These are phyloP conservation scores for Hypoxylon sp. DNA, from an alignment of 2,329 filamentous ascomycete species.

Conservation along the genomic window DNA sequence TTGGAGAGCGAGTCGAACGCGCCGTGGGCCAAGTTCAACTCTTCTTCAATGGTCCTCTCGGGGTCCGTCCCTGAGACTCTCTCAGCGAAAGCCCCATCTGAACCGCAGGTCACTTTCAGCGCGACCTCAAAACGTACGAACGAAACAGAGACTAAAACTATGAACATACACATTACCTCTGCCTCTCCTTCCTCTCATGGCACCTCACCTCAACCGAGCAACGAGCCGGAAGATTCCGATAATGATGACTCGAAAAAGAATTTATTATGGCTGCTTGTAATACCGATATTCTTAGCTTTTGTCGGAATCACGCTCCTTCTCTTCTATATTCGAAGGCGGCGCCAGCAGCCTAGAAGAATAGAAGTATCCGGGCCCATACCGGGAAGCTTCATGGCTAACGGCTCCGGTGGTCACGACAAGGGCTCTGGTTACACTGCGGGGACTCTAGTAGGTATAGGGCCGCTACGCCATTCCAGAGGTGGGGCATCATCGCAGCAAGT, in stretches of 20 bases:
- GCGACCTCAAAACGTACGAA: conserved; percentile 45
- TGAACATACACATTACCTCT: conserved; percentile 43
- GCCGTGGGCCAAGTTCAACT: conserved; percentile 53
- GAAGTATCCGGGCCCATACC: conserved; percentile 51
- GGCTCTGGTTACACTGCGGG: conserved; percentile 37
- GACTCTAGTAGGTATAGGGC: conserved; percentile 44
- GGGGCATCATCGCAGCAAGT: conserved; percentile 15
- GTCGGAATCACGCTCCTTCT: conserved; percentile 43
- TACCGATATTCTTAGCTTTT: conserved; percentile 45
- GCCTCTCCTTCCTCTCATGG: conserved; percentile 28
- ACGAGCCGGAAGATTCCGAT: conserved; percentile 27
- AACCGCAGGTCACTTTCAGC: conserved; percentile 43
- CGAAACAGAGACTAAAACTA: conserved; percentile 44
- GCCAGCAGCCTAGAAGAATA: conserved; percentile 39
- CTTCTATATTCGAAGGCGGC: conserved; percentile 46
- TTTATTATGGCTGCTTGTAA: conserved; percentile 49
- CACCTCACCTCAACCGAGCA: conserved; percentile 28
- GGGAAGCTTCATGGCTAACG: conserved; percentile 48
- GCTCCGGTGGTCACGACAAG: conserved; percentile 34
- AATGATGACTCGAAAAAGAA: conserved; percentile 40
- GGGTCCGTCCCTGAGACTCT: conserved; percentile 45
- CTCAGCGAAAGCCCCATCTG: conserved; percentile 17
- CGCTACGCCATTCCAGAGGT: conserved; percentile 20
- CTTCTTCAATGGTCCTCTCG: conserved; percentile 45
- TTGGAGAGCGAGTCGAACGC: conserved; percentile 44